Conservation (phyloP, 495 filamentous ascomycete species). For the Lichenothelia convexa region DNA sequence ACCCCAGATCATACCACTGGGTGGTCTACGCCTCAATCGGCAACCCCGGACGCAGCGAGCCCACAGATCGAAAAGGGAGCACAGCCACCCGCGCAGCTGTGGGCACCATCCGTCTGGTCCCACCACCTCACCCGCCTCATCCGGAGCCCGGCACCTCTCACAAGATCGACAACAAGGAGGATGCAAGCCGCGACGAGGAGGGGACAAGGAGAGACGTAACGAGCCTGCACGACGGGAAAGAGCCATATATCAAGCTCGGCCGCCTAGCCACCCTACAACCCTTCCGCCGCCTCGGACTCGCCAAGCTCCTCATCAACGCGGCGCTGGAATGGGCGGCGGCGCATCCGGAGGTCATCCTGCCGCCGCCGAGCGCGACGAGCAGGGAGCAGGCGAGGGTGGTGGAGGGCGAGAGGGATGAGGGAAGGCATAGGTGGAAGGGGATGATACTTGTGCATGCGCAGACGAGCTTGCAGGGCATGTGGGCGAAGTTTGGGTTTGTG, state of each 20-base stretch:
- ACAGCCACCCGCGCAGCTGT: conserved; percentile 32
- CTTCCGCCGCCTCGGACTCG: conserved; percentile 46
- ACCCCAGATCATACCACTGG: conserved; percentile 65
- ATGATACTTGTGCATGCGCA: conserved; percentile 62
- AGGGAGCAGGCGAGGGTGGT: conserved; percentile 8
- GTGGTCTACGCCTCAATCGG: conserved; percentile 46
- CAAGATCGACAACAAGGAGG: conserved; percentile 7
- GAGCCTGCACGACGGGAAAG: conserved; percentile 33
- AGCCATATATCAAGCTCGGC: conserved; percentile 63
- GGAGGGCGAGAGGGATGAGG: conserved; percentile 2
- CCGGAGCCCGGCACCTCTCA: conserved; percentile 24
- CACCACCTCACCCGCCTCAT: conserved; percentile 51
- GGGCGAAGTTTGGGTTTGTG: conserved; percentile 47
- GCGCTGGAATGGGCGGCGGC: conserved; percentile 41
- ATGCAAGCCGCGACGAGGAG: conserved; percentile 7
- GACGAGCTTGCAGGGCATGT: conserved; percentile 37
- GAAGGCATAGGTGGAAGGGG: conserved; percentile 37
- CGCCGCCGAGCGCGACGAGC: conserved; percentile 10
- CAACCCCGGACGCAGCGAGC: conserved; percentile 11
- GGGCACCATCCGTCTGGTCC: conserved; percentile 60
- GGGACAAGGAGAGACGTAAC: conserved; percentile 13
- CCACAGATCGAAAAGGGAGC: conserved; percentile 5
- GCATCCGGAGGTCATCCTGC: conserved; percentile 30
- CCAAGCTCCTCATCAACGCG: conserved; percentile 39
- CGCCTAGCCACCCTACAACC: conserved; percentile 47